Percentiles rank a stretch among this genome's conserved stretches.
Conservation (phyloP, 2,329 filamentous ascomycete species). For the Trichoderma oligosporum region DNA sequence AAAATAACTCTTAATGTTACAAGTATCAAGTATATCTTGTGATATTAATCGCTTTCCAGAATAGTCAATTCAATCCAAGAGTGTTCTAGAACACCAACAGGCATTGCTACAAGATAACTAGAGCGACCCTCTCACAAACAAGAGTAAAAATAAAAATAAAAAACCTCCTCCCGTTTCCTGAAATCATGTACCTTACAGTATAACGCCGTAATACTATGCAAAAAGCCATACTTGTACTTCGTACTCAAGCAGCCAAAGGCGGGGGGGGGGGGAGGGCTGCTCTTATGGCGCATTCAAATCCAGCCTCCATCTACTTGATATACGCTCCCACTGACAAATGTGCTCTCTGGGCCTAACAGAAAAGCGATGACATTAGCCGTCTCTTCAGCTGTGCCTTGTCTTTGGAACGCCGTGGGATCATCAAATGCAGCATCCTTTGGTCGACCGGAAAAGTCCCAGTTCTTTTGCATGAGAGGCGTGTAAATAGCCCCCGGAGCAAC, state of each 20-base stretch:
- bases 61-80: no score
- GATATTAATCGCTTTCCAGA: no score
- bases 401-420: constrained; percentile 39
- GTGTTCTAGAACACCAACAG: no score
- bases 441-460: constrained; percentile 34
- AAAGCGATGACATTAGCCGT: constrained; percentile 46
- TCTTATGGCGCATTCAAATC: constrained; percentile 25
- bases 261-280: no score
- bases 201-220: constrained; percentile 16
- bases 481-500: constrained; percentile 46
- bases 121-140: no score
- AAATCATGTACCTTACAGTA: no score
- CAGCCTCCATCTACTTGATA: constrained; percentile 45
- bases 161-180: no score
- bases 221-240: no score
- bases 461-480: constrained; percentile 46
- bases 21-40: no score
- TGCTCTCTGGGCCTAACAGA: constrained; percentile 45
- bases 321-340: constrained; percentile 44
- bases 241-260: neutral
- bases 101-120: no score
- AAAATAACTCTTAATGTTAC: no score
- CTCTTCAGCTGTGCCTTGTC: constrained; percentile 47
- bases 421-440: constrained; percentile 40
- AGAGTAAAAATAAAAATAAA: neutral